phyloP scores from a whole-genome alignment of 177 flowering plant genomes.

The Vitis hybrid region DNA sequence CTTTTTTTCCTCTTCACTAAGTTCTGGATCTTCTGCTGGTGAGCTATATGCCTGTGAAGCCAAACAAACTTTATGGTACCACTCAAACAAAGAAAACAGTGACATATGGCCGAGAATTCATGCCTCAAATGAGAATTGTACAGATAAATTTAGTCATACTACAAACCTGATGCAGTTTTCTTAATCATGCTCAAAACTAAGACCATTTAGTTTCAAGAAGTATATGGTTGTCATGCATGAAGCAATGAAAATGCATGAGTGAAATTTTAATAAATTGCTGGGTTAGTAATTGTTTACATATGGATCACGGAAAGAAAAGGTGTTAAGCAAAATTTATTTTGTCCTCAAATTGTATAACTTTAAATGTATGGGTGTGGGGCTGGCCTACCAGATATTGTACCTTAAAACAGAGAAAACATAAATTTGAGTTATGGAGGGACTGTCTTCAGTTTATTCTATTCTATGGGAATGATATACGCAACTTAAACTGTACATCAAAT shows the following conservation, averaged over 20 bases:
- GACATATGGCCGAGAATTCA: background rate
- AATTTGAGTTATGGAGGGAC: background rate
- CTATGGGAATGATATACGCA: too few relatives aligned
- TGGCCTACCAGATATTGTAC: background rate
- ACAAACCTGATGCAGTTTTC: too few relatives aligned
- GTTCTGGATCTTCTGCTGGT: slow-evolving; percentile 82
- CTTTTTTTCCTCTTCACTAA: slow-evolving; percentile 60
- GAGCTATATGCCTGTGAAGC: slow-evolving; percentile 77
- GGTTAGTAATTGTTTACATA: too few relatives aligned
- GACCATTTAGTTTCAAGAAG: too few relatives aligned
- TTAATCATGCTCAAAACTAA: too few relatives aligned
- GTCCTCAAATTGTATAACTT: background rate
- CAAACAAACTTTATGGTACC: slow-evolving; percentile 7
- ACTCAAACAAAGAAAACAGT: background rate
- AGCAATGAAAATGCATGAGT: too few relatives aligned
- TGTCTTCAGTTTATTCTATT: background rate
- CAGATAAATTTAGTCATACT: too few relatives aligned
- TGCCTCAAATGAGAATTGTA: background rate
- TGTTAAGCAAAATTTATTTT: too few relatives aligned
- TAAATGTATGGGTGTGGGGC: background rate
- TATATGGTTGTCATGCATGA: too few relatives aligned
- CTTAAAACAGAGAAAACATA: background rate
- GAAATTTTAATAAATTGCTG: too few relatives aligned
- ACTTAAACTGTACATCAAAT: too few relatives aligned
- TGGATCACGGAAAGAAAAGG: too few relatives aligned